Conservation (phyloP, 371 early-diverging fungal species). For the Dinochytrium kinnereticum region DNA sequence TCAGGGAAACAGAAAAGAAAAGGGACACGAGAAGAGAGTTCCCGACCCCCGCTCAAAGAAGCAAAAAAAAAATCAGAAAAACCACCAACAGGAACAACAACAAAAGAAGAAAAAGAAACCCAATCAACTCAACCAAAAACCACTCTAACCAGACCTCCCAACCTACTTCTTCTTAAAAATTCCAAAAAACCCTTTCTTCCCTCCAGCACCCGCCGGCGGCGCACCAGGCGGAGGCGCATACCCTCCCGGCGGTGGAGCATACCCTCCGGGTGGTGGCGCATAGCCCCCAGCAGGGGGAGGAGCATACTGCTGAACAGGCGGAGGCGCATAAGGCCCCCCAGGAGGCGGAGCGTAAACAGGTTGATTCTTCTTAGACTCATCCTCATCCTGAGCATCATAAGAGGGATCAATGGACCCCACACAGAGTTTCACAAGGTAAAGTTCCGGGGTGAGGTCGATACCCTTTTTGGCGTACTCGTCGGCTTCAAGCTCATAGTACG, state of each 20-base stretch:
- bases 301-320: not conserved
- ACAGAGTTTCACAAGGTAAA: constrained; percentile 37
- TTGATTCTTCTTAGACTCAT: not conserved
- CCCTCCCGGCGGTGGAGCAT: constrained; percentile 5
- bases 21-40: too few species aligned
- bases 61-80: too few species aligned
- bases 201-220: not conserved
- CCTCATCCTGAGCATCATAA: constrained; percentile 27
- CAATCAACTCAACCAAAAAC: too few species aligned
- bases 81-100: too few species aligned
- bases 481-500: constrained; percentile 36
- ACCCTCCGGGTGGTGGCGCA: not conserved
- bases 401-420: constrained; percentile 31
- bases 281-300: not conserved
- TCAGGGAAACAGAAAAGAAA: too few species aligned
- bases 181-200: not conserved
- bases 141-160: too few species aligned
- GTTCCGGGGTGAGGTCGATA: constrained; percentile 30
- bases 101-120: too few species aligned
- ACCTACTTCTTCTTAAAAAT: not conserved
- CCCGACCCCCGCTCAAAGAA: too few species aligned
- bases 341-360: constrained; percentile 7
- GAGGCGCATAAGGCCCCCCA: not conserved
- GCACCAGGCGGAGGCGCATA: constrained; percentile 11
- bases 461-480: constrained; percentile 31